These are phyloP conservation scores for Bryoerythrophyllum caledonicum DNA, from an alignment of 225 moss, liverwort and hornwort species.

Conservation along the genomic window DNA sequence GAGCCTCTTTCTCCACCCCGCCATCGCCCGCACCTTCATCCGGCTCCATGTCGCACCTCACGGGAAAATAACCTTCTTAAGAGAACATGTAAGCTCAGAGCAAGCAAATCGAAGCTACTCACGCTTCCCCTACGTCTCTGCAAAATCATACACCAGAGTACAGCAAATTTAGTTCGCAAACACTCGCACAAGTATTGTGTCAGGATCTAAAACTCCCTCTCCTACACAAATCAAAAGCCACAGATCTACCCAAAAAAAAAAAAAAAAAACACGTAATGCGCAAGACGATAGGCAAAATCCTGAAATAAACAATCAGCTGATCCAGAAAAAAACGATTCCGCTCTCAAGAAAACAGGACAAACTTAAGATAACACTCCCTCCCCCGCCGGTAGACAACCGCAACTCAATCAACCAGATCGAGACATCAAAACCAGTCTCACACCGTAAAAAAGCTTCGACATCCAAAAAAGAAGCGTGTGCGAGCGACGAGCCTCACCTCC, in stretches of 20 bases:
- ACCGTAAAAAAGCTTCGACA: background rate
- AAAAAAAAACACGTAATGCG: background rate
- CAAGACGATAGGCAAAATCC: background rate
- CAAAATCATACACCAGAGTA: background rate
- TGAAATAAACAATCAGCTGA: constrained; percentile 12
- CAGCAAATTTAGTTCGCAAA: background rate
- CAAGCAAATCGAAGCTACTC: constrained; percentile 2
- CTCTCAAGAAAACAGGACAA: background rate
- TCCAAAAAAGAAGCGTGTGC: background rate
- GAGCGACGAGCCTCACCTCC: constrained; percentile 10
- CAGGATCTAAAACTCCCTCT: background rate
- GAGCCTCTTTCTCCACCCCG: constrained; percentile 55
- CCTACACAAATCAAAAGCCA: background rate
- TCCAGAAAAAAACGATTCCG: background rate
- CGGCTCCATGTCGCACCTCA: constrained; percentile 35
- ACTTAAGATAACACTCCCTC: background rate
- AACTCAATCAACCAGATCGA: constrained; percentile 16
- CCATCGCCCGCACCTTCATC: constrained; percentile 41
- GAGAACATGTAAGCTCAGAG: constrained; percentile 20
- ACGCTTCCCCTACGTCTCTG: background rate
- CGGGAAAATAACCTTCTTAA: constrained; percentile 11
- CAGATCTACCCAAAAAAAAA: constrained; percentile 2
- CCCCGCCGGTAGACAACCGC: background rate
- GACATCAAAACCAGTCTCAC: constrained; percentile 16
- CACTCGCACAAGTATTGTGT: background rate